Percentiles rank a stretch among this genome's conserved stretches.
These are phyloP conservation scores for Podospora pseudopauciseta DNA, from an alignment of 495 filamentous ascomycete genomes.

Conservation along the genomic window DNA sequence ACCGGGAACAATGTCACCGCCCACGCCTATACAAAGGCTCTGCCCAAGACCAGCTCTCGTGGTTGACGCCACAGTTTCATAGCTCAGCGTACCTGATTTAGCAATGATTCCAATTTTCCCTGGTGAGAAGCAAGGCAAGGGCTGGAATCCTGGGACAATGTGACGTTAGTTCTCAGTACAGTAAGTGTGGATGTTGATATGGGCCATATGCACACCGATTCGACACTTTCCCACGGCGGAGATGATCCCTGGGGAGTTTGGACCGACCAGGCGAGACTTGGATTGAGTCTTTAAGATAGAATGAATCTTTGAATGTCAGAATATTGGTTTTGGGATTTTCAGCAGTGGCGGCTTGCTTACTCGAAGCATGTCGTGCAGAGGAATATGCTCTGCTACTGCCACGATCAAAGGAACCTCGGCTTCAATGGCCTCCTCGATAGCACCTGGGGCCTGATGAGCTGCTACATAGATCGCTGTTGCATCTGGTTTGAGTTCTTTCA, in stretches of 20 bases:
- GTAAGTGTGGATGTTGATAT: neutral
- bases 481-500: constrained; percentile 71
- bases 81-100: constrained; percentile 85
- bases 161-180: neutral
- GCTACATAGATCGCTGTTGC: constrained; percentile 86
- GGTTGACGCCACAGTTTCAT: constrained; percentile 82
- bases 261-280: constrained; percentile 74
- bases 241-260: constrained; percentile 87
- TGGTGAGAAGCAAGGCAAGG: constrained; percentile 68
- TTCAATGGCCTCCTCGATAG: constrained; percentile 86
- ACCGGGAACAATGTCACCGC: constrained; percentile 78
- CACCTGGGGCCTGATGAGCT: constrained; percentile 67
- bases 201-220: constrained; percentile 47
- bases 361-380: constrained; percentile 77
- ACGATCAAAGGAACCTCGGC: constrained; percentile 85
- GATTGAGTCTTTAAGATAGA: constrained; percentile 78
- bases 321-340: neutral
- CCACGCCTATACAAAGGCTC: constrained; percentile 82
- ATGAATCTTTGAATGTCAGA: constrained; percentile 50
- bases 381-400: constrained; percentile 88
- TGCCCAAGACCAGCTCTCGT: constrained; percentile 80
- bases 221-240: constrained; percentile 76
- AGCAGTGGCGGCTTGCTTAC: constrained; percentile 41
- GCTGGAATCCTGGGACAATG: constrained; percentile 61
- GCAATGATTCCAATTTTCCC: constrained; percentile 79